A percentile compares a stretch with the other conserved stretches of the same genome.
Evolutionary conservation across 225 moss, liverwort and hornwort genomes (phyloP).

Genomic region (Polytrichum formosum): DNA sequence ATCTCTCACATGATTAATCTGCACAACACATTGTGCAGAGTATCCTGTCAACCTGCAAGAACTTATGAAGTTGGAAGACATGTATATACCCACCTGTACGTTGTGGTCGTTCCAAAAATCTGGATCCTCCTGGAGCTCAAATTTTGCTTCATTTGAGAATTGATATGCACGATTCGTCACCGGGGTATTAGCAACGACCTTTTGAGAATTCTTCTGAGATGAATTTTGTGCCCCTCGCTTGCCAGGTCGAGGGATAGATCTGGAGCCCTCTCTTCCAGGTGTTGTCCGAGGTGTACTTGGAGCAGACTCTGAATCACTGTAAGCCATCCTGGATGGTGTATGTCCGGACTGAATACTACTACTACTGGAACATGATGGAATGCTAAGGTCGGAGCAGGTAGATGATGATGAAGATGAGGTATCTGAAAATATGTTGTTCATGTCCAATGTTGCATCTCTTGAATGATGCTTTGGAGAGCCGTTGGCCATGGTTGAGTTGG

Average conservation of each 20-base stretch:
- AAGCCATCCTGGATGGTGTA: conserved; percentile 37
- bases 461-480: conserved; percentile 34
- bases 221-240: conserved; percentile 32
- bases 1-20: too few relatives aligned
- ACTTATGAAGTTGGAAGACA: background rate
- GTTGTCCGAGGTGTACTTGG: conserved; percentile 60
- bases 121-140: conserved; percentile 62
- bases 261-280: conserved; percentile 23
- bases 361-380: conserved; percentile 62
- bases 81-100: conserved; percentile 40
- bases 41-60: too few relatives aligned
- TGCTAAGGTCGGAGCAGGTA: conserved; percentile 53
- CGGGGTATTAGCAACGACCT: conserved; percentile 16
- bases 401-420: conserved; percentile 55
- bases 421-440: conserved; percentile 42
- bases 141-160: conserved; percentile 15
- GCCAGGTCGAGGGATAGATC: conserved; percentile 52
- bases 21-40: too few relatives aligned
- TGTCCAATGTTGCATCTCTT: conserved; percentile 31
- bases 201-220: conserved; percentile 19
- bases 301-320: conserved; percentile 43
- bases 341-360: conserved; percentile 48
- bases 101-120: conserved; percentile 65
- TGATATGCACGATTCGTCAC: conserved; percentile 29
- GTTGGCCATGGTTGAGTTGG: conserved; percentile 33